Evolutionary conservation across 2,329 filamentous ascomycete species (phyloP).

Genomic region (Cladophialophora yegresii): DNA sequence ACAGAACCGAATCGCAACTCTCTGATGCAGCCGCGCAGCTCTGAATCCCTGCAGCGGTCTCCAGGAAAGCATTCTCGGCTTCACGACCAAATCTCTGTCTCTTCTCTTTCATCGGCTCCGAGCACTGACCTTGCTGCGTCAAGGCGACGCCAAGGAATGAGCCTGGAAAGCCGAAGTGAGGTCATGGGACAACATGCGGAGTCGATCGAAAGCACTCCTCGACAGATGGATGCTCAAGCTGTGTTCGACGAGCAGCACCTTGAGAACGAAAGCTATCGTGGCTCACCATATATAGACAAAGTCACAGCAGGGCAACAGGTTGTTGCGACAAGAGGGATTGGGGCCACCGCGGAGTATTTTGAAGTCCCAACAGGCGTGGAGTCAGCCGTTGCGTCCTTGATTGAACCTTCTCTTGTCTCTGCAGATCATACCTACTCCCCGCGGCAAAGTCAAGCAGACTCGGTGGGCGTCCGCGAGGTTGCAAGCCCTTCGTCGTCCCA

Average conservation of each 20-base stretch:
- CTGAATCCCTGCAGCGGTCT: slow-evolving; percentile 65
- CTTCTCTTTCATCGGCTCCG: slow-evolving; percentile 59
- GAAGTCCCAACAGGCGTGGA: slow-evolving; percentile 74
- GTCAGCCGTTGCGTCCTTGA: slow-evolving; percentile 85
- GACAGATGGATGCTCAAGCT: slow-evolving; percentile 45
- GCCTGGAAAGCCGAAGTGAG: slow-evolving; percentile 54
- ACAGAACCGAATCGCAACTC: slow-evolving; percentile 63
- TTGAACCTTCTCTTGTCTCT: slow-evolving; percentile 78
- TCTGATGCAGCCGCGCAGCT: slow-evolving; percentile 52
- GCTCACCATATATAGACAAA: slow-evolving; percentile 58
- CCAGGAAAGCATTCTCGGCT: slow-evolving; percentile 49
- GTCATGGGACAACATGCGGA: slow-evolving; percentile 49
- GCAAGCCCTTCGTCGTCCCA: slow-evolving; percentile 30
- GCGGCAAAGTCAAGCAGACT: slow-evolving; percentile 27
- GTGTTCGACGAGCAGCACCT: slow-evolving; percentile 57
- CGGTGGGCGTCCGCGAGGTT: slow-evolving; percentile 38
- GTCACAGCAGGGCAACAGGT: slow-evolving; percentile 69
- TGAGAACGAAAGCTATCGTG: slow-evolving; percentile 60
- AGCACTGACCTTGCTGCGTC: slow-evolving; percentile 56
- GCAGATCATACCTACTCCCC: slow-evolving; percentile 38
- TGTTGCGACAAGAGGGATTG: slow-evolving; percentile 68
- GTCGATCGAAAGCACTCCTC: slow-evolving; percentile 22
- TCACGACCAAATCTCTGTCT: slow-evolving; percentile 53
- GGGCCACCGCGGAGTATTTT: slow-evolving; percentile 74
- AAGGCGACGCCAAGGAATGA: slow-evolving; percentile 57